Conservation (phyloP, 768 basidiomycete species). For the Xerocomellus amylosporus region DNA sequence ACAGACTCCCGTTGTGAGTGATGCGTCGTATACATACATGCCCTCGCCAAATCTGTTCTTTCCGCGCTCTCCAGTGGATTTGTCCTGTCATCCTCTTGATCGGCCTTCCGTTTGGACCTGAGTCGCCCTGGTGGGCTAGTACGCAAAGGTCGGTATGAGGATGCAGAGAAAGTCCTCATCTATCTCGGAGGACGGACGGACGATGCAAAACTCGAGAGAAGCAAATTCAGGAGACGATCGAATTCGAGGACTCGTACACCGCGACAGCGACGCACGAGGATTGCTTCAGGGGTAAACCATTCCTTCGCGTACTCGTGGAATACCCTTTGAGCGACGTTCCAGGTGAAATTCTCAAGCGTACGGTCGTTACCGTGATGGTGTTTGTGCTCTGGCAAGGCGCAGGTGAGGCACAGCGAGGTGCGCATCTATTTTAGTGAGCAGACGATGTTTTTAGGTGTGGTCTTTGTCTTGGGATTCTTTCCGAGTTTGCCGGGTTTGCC, state of each 20-base stretch:
- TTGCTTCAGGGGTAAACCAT: slow-evolving; percentile 29
- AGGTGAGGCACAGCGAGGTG: slow-evolving; percentile 2
- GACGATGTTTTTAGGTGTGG: slow-evolving; percentile 14
- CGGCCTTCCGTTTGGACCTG: slow-evolving; percentile 33
- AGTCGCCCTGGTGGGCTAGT: slow-evolving; percentile 37
- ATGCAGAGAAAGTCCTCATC: no score
- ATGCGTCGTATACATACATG: not conserved
- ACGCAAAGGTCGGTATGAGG: slow-evolving; percentile 24
- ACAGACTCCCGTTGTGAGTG: slow-evolving; percentile 28
- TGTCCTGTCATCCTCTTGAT: slow-evolving; percentile 31
- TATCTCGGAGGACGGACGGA: slow-evolving; percentile 23
- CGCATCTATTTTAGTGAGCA: not conserved
- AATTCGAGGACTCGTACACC: slow-evolving; percentile 26
- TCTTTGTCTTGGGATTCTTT: slow-evolving; percentile 29
- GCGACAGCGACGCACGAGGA: slow-evolving; percentile 29
- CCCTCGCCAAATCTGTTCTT: not conserved
- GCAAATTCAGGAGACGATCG: slow-evolving; percentile 27
- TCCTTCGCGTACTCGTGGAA: not conserved
- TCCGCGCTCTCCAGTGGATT: slow-evolving; percentile 33
- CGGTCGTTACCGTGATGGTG: slow-evolving; percentile 26
- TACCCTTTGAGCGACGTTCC: not conserved
- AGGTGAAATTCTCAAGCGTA: slow-evolving; percentile 22
- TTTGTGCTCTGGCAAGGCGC: slow-evolving; percentile 24
- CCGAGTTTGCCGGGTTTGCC: slow-evolving; percentile 33
- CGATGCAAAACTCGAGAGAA: slow-evolving; percentile 21